These are phyloP conservation scores for Papiliotrema fonsecae DNA, from an alignment of 1,284 basidiomycete species.

Conservation along the genomic window DNA sequence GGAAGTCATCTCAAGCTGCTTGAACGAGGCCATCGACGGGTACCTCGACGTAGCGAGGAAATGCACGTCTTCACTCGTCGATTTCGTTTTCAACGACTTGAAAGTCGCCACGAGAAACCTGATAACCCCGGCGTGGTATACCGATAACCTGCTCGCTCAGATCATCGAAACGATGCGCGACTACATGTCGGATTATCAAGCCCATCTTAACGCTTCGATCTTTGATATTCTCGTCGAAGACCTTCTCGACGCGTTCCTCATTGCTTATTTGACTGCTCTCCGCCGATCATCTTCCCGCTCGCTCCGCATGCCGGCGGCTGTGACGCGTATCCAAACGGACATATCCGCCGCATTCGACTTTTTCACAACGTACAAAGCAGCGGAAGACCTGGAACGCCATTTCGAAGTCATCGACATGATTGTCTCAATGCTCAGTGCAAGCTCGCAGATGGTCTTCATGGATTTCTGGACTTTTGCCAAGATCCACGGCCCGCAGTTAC, in stretches of 20 bases:
- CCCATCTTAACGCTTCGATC: conserved; percentile 82
- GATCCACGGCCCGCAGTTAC: conserved; percentile 84
- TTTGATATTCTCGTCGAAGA: conserved; percentile 92
- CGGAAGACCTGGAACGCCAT: conserved; percentile 72
- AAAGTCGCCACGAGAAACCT: conserved; percentile 81
- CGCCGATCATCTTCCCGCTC: conserved; percentile 68
- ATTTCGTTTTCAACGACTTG: conserved; percentile 92
- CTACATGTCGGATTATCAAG: conserved; percentile 88
- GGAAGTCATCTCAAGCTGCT: conserved; percentile 69
- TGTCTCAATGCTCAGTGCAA: conserved; percentile 78
- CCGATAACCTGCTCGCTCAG: conserved; percentile 56
- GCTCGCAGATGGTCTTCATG: conserved; percentile 87
- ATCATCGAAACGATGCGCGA: conserved; percentile 95
- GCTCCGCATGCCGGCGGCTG: conserved; percentile 77
- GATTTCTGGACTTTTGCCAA: conserved; percentile 97
- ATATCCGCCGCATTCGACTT: conserved; percentile 71
- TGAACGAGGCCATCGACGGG: conserved; percentile 96
- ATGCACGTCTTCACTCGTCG: conserved; percentile 89
- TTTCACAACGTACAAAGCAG: conserved; percentile 72
- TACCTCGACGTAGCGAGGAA: conserved; percentile 97
- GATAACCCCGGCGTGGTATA: conserved; percentile 78
- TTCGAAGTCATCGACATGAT: conserved; percentile 87
- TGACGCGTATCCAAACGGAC: conserved; percentile 76
- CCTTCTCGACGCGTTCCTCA: conserved; percentile 84
- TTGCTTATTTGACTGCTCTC: conserved; percentile 83